Conservation (phyloP, 129 eudicot species). For the Flaveria linearis region DNA sequence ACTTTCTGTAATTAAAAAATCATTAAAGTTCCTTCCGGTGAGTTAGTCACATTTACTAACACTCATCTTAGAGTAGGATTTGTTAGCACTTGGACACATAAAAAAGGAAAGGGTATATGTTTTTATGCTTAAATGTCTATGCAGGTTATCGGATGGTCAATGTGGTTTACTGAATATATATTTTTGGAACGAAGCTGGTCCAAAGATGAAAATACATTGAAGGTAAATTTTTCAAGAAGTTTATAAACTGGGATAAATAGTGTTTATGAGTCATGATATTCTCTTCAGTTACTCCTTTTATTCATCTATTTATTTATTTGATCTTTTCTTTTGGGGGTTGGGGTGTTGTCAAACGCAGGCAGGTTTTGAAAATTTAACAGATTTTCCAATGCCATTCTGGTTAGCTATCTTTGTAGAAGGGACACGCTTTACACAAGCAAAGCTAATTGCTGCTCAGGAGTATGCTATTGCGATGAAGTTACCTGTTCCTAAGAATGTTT, state of each 20-base stretch:
- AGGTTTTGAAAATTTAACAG: slow-evolving; percentile 46
- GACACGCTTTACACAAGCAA: slow-evolving; percentile 74
- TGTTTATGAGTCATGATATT: slow-evolving; percentile 1
- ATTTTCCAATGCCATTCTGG: slow-evolving; percentile 75
- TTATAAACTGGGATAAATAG: neutral
- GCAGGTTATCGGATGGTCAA: slow-evolving; percentile 85
- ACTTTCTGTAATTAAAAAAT: slow-evolving; percentile 79
- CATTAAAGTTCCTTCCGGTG: slow-evolving; percentile 80
- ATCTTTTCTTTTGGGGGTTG: neutral
- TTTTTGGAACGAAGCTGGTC: slow-evolving; percentile 73
- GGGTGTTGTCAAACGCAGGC: slow-evolving; percentile 40
- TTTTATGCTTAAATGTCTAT: slow-evolving; percentile 9
- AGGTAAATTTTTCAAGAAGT: slow-evolving; percentile 35
- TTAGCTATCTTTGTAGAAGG: slow-evolving; percentile 83
- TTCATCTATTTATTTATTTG: neutral
- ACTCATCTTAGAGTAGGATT: slow-evolving; percentile 2
- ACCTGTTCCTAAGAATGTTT: slow-evolving; percentile 65
- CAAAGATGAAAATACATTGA: slow-evolving; percentile 52
- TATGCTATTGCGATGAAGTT: slow-evolving; percentile 59
- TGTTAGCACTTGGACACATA: neutral
- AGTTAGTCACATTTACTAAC: slow-evolving; percentile 24
- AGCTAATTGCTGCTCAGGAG: slow-evolving; percentile 68
- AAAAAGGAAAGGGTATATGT: neutral
- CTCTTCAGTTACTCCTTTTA: neutral
- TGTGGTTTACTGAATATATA: slow-evolving; percentile 68